phyloP scores from a whole-genome alignment of 2,329 filamentous ascomycete species.

The Apiospora rasikravindrae region DNA sequence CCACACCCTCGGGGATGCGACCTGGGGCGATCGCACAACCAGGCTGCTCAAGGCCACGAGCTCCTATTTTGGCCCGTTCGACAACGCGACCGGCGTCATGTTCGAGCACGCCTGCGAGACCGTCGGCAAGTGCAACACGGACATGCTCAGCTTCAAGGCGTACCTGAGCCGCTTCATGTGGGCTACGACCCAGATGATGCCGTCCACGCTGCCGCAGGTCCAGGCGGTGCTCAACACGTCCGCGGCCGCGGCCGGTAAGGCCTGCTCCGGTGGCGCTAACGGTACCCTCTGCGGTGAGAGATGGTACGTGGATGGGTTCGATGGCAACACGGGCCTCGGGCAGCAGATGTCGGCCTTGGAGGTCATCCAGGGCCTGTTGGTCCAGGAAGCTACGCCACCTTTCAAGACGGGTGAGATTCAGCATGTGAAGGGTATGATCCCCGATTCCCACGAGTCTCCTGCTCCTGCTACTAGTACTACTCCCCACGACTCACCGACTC shows the following conservation, averaged over 20 bases:
- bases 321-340: conserved; percentile 61
- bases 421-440: conserved; percentile 39
- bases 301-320: conserved; percentile 65
- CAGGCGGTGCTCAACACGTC: conserved; percentile 54
- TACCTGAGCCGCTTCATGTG: conserved; percentile 70
- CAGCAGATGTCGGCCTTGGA: conserved; percentile 71
- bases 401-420: conserved; percentile 54
- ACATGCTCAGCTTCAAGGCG: conserved; percentile 72
- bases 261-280: conserved; percentile 61
- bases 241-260: conserved; percentile 59
- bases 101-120: conserved; percentile 71
- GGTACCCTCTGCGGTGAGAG: conserved; percentile 63
- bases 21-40: conserved; percentile 60
- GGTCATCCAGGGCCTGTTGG: conserved; percentile 64
- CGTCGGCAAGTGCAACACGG: conserved; percentile 60
- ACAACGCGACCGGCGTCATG: conserved; percentile 64
- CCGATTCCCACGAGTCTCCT: not conserved
- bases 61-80: conserved; percentile 55
- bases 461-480: conserved; percentile 10
- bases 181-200: conserved; percentile 60
- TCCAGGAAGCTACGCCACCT: conserved; percentile 49
- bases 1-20: conserved; percentile 53
- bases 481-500: not conserved
- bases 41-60: conserved; percentile 56
- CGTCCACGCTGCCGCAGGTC: conserved; percentile 56